Evolutionary conservation across 805 yeast genomes (phyloP), one percentile per base, ranked within the genome.

Genomic region (Wickerhamiella nectarea): DNA sequence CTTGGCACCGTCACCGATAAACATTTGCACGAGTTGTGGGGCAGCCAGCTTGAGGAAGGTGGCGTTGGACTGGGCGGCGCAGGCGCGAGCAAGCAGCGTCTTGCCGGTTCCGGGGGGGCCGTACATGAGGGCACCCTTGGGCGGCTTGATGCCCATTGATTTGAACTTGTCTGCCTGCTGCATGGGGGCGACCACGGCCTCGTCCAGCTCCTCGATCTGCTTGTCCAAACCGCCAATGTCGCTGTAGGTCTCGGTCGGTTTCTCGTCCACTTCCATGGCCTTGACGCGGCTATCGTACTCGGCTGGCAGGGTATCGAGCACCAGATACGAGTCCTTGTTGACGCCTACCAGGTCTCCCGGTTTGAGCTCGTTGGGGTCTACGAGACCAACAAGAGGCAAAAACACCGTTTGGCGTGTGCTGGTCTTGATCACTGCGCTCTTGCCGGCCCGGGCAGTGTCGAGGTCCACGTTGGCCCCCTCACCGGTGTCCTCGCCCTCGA

Each of bases 91-190:
- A 52, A 91, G 71, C 48, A 91, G 69, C 1, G 98, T 91, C 65
- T 91, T 91, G 62, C 99, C 99, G 1, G 98, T 91, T 62, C 99
- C 99, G 43, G 99, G 99, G 7, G 99, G 97, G 29, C 99, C 99
- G 61, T 91, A 91, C 87, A 91, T 85, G 43, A 91, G 70, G 3
- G 95, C 97, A 62, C 98, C 98, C 63, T 91, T 91, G 47, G 98
- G 98, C 12, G 98, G 93, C 61, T 83, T 89, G 59, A 91, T 87
- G 45, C 99, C 99, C 65, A 91, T 70, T 47, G 76, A 77, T 59
- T 83, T 83, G 68, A 91, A 89, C 65, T 91, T 89, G 45, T 91
- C 98, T 19, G 95, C 94, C 62, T 91, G 95, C 63, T 87, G 89
- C 94, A 91, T 86, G 26, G 99, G 99, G 49, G 91, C 71, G 20